Percentiles rank a stretch among this genome's conserved stretches.
phyloP scores from a whole-genome alignment of 139 green algal genomes.

The Tetratostichococcus sp. region DNA sequence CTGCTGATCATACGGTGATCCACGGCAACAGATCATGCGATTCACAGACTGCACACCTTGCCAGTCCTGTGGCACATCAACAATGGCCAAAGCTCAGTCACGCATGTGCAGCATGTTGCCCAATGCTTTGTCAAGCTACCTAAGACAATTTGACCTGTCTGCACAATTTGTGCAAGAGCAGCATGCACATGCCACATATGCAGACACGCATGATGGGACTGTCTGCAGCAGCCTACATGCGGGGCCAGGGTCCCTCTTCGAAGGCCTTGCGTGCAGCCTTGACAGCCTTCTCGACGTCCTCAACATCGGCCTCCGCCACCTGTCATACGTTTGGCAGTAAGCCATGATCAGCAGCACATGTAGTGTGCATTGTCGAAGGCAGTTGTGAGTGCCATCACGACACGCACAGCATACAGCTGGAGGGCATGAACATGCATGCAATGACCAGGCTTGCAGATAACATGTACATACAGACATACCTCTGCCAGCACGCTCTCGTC shows the following conservation, averaged over 20 bases:
- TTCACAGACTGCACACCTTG: background rate
- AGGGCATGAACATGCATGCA: too few species aligned
- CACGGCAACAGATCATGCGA: too few species aligned
- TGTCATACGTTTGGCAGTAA: too few species aligned
- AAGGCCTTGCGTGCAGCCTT: constrained; percentile 32
- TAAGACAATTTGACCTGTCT: too few species aligned
- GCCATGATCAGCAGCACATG: too few species aligned
- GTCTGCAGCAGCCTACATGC: constrained; percentile 7
- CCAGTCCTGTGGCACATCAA: background rate
- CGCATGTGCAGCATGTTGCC: too few species aligned
- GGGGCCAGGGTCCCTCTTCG: constrained; percentile 36
- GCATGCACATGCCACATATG: background rate
- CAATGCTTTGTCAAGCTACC: too few species aligned
- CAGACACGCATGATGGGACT: background rate
- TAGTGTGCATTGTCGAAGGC: too few species aligned
- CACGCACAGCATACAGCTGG: too few species aligned
- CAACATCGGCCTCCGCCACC: constrained; percentile 47
- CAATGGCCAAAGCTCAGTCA: background rate
- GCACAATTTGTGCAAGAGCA: background rate
- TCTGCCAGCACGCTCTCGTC: constrained; percentile 26
- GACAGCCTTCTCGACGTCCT: constrained; percentile 57
- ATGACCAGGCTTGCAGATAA: too few species aligned
- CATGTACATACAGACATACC: constrained; percentile 2
- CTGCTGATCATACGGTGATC: too few species aligned
- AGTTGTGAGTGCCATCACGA: too few species aligned